Percentiles rank a stretch among this genome's conserved stretches.
phyloP scores from a whole-genome alignment of 257 asterid genomes.

The Solanum arcanum region DNA sequence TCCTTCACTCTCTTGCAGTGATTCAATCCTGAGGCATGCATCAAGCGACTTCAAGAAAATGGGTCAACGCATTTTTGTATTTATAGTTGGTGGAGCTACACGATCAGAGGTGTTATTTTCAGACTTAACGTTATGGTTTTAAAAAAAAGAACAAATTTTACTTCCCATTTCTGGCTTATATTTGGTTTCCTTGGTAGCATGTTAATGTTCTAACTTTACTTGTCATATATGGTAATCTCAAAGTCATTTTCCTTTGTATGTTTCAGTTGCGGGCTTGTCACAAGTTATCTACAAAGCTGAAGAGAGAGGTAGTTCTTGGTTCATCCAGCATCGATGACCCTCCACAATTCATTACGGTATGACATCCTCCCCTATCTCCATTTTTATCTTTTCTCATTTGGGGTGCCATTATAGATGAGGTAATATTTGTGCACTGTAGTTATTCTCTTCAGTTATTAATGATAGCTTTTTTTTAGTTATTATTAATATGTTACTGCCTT shows the following conservation, averaged over 20 bases:
- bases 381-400: background rate
- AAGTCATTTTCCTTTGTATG: background rate
- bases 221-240: background rate
- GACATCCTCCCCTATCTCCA: background rate
- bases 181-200: background rate
- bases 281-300: slow-evolving; percentile 68
- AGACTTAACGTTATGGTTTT: background rate
- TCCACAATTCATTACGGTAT: slow-evolving; percentile 87
- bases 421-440: background rate
- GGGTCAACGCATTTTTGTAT: slow-evolving; percentile 96
- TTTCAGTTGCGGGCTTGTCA: slow-evolving; percentile 93
- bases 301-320: slow-evolving; percentile 84
- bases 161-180: background rate
- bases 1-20: slow-evolving; percentile 40
- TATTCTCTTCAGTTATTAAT: background rate
- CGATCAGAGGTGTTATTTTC: slow-evolving; percentile 78
- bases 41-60: slow-evolving; percentile 92
- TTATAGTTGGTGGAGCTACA: slow-evolving; percentile 97
- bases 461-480: background rate
- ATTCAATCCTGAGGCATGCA: slow-evolving; percentile 80
- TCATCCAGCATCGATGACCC: slow-evolving; percentile 98
- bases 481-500: background rate
- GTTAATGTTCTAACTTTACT: background rate
- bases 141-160: background rate
- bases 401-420: background rate